Evolutionary conservation across 495 filamentous ascomycete genomes (phyloP).

Genomic region (Lophiotrema nucula): DNA sequence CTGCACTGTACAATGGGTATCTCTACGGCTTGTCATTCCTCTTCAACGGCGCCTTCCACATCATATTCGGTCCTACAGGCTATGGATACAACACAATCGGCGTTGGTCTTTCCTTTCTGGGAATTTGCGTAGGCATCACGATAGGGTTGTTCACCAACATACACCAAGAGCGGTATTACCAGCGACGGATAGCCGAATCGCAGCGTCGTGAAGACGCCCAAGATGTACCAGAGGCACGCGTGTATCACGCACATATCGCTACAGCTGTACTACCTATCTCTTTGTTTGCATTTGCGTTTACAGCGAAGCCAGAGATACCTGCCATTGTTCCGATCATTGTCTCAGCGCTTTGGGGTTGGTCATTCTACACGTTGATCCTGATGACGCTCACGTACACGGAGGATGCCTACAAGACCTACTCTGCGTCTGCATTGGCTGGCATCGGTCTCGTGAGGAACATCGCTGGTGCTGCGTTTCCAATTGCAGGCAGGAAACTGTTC

Average conservation of each 20-base stretch:
- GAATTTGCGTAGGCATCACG: constrained; percentile 57
- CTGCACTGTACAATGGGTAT: constrained; percentile 51
- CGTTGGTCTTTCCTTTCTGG: constrained; percentile 65
- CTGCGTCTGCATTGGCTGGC: constrained; percentile 51
- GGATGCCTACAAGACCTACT: constrained; percentile 49
- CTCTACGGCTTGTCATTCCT: constrained; percentile 68
- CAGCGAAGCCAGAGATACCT: constrained; percentile 28
- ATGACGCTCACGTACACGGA: constrained; percentile 67
- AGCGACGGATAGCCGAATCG: constrained; percentile 26
- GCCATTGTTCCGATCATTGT: constrained; percentile 37
- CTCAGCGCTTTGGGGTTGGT: constrained; percentile 36
- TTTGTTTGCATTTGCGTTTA: constrained; percentile 40
- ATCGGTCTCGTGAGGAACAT: constrained; percentile 48
- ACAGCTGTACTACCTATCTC: constrained; percentile 34
- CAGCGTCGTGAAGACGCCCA: constrained; percentile 3
- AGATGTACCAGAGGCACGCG: constrained; percentile 36
- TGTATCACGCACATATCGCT: constrained; percentile 36
- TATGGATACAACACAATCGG: constrained; percentile 61
- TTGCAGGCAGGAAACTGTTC: constrained; percentile 36
- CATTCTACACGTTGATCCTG: constrained; percentile 47
- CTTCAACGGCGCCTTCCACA: constrained; percentile 64
- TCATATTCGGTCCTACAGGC: constrained; percentile 54
- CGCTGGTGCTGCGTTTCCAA: constrained; percentile 45
- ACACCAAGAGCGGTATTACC: constrained; percentile 46
- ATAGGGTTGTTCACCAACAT: constrained; percentile 46